Conservation (phyloP, 257 asterid genomes). For the Anisodus acutangulus region DNA sequence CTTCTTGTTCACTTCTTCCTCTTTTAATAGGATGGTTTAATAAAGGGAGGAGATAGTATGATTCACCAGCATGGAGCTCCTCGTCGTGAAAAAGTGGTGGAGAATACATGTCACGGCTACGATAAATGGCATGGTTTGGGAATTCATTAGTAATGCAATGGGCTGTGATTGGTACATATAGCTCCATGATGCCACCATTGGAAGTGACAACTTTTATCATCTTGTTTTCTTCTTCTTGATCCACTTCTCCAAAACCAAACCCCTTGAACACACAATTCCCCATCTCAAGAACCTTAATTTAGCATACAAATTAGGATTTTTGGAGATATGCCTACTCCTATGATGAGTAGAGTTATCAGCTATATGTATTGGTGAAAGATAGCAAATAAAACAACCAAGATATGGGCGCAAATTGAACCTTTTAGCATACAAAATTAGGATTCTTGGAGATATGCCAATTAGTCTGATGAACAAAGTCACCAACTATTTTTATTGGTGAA, state of each 20-base stretch:
- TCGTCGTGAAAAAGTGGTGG: constrained; percentile 51
- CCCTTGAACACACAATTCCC: constrained; percentile 50
- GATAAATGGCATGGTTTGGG: constrained; percentile 55
- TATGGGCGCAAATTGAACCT: background rate
- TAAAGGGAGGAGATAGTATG: constrained; percentile 56
- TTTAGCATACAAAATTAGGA: background rate
- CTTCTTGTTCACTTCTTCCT: background rate
- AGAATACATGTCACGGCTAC: constrained; percentile 38
- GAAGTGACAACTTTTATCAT: constrained; percentile 49
- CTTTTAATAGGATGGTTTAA: background rate
- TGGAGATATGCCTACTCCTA: background rate
- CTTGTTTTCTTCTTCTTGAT: constrained; percentile 28
- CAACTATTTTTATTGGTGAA: background rate
- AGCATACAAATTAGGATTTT: background rate
- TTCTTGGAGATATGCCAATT: background rate
- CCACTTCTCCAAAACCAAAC: constrained; percentile 34
- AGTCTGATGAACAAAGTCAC: background rate
- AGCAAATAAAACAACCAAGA: background rate
- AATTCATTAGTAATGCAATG: constrained; percentile 59
- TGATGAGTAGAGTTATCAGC: background rate
- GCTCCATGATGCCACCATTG: constrained; percentile 60
- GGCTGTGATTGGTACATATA: constrained; percentile 57
- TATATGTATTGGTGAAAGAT: background rate
- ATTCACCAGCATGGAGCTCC: constrained; percentile 45
- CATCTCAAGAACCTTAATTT: constrained; percentile 33